phyloP scores from a whole-genome alignment of 225 moss, liverwort and hornwort species.

The Thuidium tamariscinum region DNA sequence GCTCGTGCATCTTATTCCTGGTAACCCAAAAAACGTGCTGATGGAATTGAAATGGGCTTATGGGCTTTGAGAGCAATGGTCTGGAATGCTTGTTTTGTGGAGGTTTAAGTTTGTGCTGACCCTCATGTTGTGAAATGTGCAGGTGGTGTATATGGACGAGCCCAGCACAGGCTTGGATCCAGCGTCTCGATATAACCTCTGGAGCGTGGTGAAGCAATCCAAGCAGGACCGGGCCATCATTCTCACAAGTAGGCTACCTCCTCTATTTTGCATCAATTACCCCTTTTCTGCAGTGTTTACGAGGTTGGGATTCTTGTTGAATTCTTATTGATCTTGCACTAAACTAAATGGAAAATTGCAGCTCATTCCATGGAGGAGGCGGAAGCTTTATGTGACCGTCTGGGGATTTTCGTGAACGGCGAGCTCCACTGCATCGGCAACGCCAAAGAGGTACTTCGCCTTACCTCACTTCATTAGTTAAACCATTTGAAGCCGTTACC shows the following conservation, averaged over 20 bases:
- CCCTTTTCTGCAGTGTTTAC: neutral
- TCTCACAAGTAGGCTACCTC: conserved; percentile 54
- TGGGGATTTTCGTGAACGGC: conserved; percentile 83
- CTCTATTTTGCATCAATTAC: neutral
- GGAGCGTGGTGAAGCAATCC: conserved; percentile 83
- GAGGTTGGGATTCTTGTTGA: neutral
- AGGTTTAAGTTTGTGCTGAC: neutral
- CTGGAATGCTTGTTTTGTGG: neutral
- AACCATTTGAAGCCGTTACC: neutral
- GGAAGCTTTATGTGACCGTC: conserved; percentile 88
- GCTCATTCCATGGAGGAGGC: conserved; percentile 98
- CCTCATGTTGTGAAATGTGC: neutral
- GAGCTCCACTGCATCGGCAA: conserved; percentile 92
- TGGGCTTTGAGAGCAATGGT: neutral
- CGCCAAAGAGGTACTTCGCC: conserved; percentile 44
- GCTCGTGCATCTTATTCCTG: neutral
- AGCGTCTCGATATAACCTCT: conserved; percentile 73
- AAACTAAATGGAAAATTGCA: neutral
- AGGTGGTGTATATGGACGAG: conserved; percentile 99
- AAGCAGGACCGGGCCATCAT: conserved; percentile 86
- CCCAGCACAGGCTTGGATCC: conserved; percentile 93
- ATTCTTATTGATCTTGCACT: neutral
- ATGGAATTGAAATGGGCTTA: neutral
- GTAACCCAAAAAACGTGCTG: neutral
- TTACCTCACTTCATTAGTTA: neutral